Evolutionary conservation across 2,329 filamentous ascomycete species (phyloP), one percentile per base, ranked within the genome.

Genomic region (Coniochaeta pulveracea): DNA sequence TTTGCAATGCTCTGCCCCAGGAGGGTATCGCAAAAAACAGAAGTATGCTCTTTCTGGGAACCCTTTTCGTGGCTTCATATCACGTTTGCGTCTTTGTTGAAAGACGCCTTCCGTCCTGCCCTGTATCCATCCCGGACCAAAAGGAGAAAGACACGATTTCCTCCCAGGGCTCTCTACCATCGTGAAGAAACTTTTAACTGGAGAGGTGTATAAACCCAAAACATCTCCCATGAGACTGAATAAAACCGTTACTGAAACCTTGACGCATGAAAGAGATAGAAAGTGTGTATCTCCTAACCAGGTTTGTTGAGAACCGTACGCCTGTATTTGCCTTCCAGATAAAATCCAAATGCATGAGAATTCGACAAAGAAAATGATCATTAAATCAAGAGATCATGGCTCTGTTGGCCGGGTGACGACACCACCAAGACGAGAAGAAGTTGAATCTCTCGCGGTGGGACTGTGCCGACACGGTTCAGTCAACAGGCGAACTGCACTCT

Each of bases 301-400:
- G 47, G 47, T 52, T 52, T 52, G 50, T 53, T 52, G 49, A 52
- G 45, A 50, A 54, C 50, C 51, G 47, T 52, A 54, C 51, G 51
- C 51, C 50, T 41, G 40, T 44, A 43, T 48, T 42, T 47, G 38
- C 40, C 41, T 41, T 18, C 16, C 22, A 27, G 28, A 29, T 35
- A 19, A 32, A 33, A 41, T 35, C 36, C 37, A 38, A 36, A 46
- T 44, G 39, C 38, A 30, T 27, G 34, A 35, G 42, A 40, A 40
- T 38, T 34, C 28, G 34, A 36, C 19, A 28, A 39, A 34, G 36
- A 42, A 40, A 33, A 23, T 19, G 26, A 33, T 30, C 37, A 39
- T 30, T 37, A 29, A 25, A 37, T 40, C 38, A 36, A 27, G 40
- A 37, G 41, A 45, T n/a, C 37, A 34, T 41, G 40, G 32, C 21